Base-by-base conservation (phyloP, 1,139 yeast species). In the Suhomyces terraborum region DNA sequence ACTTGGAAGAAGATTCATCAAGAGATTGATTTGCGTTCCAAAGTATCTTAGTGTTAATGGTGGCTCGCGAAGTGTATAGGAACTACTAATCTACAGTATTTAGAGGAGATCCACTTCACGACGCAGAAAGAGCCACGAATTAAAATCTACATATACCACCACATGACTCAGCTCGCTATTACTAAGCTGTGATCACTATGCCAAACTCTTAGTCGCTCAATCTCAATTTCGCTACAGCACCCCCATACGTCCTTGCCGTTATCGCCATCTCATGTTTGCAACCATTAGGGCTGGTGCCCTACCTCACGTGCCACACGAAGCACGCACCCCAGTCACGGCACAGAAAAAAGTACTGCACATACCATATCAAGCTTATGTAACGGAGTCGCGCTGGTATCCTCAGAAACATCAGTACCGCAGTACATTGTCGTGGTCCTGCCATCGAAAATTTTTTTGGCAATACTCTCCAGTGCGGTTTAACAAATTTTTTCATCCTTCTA, bases 211-310 rank as follows among this genome's bases (percentile, higher is more conserved):
- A n/a, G n/a, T n/a, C n/a, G n/a, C n/a, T n/a, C n/a, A n/a, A n/a
- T n/a, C n/a, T n/a, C n/a, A n/a, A n/a, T n/a, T n/a, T n/a, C n/a
- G n/a, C n/a, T 18, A 12, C 29, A 26, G 12, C 27, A 24, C n/a
- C 27, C 6, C 12, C 27, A 24, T 24, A 6, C n/a, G 12, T 6
- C 8, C 12, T 12, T 24, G n/a, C 13, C 16, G 14, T 27, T 8
- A 16, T 10, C 4, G 6, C 30, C 10, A 14, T n/a, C 10, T 4
- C 10, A 4, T 18, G 12, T 8, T 12, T 17, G 20, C 28, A 23
- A 7, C 16, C 18, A 14, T 24, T 45, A 45, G 49, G 49, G 49
- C 49, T 38, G 23, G 16, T 12, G 43, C 49, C 49, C 49, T 43
- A 21, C 12, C 20, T 10, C 39, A 32, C 42, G 45, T 29, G 36